Base-by-base conservation (phyloP, 768 basidiomycete species). In the Lactarius deliciosus region DNA sequence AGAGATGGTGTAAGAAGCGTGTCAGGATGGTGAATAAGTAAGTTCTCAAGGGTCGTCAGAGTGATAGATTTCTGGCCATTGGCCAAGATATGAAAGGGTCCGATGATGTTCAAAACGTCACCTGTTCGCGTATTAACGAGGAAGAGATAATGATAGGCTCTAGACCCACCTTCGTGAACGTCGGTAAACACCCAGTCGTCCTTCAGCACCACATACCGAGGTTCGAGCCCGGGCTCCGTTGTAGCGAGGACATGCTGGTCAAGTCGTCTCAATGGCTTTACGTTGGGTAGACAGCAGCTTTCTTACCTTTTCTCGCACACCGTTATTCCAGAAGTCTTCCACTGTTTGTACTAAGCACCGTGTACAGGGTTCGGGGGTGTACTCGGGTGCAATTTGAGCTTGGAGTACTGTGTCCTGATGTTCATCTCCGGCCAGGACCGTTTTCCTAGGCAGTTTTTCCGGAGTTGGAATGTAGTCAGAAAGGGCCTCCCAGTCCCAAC, bases 21-120 rank as follows among this genome's bases (percentile, higher is more conserved):
- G 76, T 99, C 96, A 6, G 96, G 96, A 72, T 98, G 94, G 58
- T 89, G 88, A 69, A 98, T 88, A 64, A 98, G 78, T 57, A 91
- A 79, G 70, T 94, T 89, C 11, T 82, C 73, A 61, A 81, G 81
- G 36, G 86, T 82, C 2, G 86, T 86, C 56, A 97, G 81, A 1
- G 78, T 75, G 36, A 93, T 89, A 3, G 76, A 71, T 59, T 58
- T 59, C 55, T 69, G 38, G 18, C 63, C 60, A 8, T 76, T 56
- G 2, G 72, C 64, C 38, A 70, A 77, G 74, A 38, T 66, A 38
- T 61, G 50, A 71, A 77, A 79, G 5, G 70, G 53, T 15, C 91
- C 91, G 43, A 96, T 79, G 60, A 94, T 79, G 75, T 96, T 96
- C 69, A 96, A 78, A 43, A 81, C 83, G 74, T 98, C 96, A 68